Evolutionary conservation across 2,329 filamentous ascomycete species (phyloP), one percentile per base, ranked within the genome.

Genomic region (Sporothrix luriei): DNA sequence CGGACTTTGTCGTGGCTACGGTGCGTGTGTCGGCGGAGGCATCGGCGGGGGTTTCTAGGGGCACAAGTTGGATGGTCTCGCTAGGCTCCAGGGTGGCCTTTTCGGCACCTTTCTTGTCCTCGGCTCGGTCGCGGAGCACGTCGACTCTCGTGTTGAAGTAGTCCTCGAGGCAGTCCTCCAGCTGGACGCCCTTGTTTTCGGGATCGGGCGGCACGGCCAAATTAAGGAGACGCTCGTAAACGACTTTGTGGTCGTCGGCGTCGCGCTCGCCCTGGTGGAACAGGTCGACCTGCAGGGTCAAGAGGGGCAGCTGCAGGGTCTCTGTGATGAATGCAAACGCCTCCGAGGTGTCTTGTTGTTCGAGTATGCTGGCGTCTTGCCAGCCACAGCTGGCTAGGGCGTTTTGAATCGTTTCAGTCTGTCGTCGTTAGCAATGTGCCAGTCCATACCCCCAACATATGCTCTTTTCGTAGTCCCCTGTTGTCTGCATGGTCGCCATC

Each of bases 131-230:
- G 67, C 94, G 86, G 73, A 91, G 89, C 2, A 99, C 93, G 75
- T 97, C 93, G 68, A 99, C 93, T 69, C 89, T 87, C 70, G 94
- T 94, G 79, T 98, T 97, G 84, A 98, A 98, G 76, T 97, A 98
- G 68, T 91, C 89, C 77, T 97, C 94, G 21, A 99, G 81, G 75
- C 94, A 98, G 74, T 96, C 91, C 79, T 98, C 95, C 24, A 99
- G 81, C 38, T 90, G 93, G 72, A 97, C 85, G 2, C 85, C 84
- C 70, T 88, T 88, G 29, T 88, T 89, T 59, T 91, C 87, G 6
- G 88, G 85, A 65, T 92, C 89, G 0, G 89, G 84, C 0, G 93
- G 92, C n/a, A 99, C 91, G 0, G 93, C 94, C 52, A 99, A 87
- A 76, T 98, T 95, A 7, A 99, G 83, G 26, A 97, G 81, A 68